These are phyloP conservation scores for Globisporangium barbulae DNA, from an alignment of 352 stramenopile genomes.

Conservation along the genomic window DNA sequence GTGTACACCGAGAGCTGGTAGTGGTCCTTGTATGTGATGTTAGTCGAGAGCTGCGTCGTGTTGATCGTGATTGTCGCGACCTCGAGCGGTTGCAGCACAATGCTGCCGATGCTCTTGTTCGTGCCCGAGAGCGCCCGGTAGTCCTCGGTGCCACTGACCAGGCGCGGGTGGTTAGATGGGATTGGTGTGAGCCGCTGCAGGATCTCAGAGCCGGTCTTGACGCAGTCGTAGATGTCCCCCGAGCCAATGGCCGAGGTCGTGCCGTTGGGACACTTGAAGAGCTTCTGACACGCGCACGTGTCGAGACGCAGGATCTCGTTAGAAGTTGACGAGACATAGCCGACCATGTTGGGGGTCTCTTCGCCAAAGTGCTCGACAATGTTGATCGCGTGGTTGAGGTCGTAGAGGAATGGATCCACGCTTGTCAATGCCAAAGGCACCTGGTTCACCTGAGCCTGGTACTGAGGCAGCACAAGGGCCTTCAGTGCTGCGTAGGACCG, in stretches of 20 bases:
- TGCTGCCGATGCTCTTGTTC: conserved; percentile 45
- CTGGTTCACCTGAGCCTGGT: conserved; percentile 23
- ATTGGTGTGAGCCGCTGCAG: conserved; percentile 86
- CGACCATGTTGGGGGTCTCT: conserved; percentile 72
- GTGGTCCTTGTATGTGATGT: conserved; percentile 96
- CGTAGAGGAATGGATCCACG: conserved; percentile 91
- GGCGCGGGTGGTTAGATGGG: conserved; percentile 42
- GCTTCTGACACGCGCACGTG: conserved; percentile 90
- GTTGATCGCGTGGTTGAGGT: conserved; percentile 86
- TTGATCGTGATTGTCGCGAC: conserved; percentile 93
- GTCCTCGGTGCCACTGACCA: conserved; percentile 50
- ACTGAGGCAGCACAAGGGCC: conserved; percentile 38
- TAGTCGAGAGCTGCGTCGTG: conserved; percentile 83
- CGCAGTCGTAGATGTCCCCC: conserved; percentile 84
- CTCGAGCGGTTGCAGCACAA: conserved; percentile 87
- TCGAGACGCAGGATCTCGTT: conserved; percentile 76
- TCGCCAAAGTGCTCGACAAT: conserved; percentile 88
- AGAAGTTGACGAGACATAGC: conserved; percentile 37
- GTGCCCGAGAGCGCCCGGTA: conserved; percentile 77
- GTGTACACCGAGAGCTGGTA: conserved; percentile 94
- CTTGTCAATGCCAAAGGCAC: conserved; percentile 25
- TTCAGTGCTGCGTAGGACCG: conserved; percentile 80
- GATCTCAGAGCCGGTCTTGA: conserved; percentile 89
- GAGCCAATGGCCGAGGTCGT: conserved; percentile 72
- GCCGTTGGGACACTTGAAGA: conserved; percentile 95